Percentiles rank a stretch among this genome's conserved stretches.
phyloP scores from a whole-genome alignment of 2,329 filamentous ascomycete genomes.

The Pseudocercospora ulei region DNA sequence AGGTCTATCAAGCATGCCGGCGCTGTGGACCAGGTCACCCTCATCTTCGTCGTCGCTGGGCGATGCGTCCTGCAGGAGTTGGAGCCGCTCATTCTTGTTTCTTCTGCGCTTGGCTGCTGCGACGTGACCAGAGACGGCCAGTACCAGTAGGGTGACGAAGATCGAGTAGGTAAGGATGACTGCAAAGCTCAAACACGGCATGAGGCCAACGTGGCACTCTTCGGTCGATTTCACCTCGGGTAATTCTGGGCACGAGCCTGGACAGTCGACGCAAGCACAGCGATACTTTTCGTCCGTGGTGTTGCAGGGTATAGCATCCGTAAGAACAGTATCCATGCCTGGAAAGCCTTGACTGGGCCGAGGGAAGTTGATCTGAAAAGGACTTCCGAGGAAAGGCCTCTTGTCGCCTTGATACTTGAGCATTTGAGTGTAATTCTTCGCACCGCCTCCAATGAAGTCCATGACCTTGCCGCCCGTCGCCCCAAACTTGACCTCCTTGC shows the following conservation, averaged over 20 bases:
- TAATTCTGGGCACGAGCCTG: slow-evolving; percentile 70
- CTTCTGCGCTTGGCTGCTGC: slow-evolving; percentile 64
- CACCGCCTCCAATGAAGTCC: slow-evolving; percentile 89
- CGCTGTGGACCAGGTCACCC: slow-evolving; percentile 67
- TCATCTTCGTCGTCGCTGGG: slow-evolving; percentile 92
- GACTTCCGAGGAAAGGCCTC: slow-evolving; percentile 73
- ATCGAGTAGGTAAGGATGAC: slow-evolving; percentile 78
- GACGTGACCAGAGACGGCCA: slow-evolving; percentile 61
- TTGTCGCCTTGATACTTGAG: slow-evolving; percentile 89
- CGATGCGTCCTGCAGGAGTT: slow-evolving; percentile 71
- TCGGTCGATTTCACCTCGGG: slow-evolving; percentile 61
- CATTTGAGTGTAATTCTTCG: slow-evolving; percentile 77
- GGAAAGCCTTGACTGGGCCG: slow-evolving; percentile 51
- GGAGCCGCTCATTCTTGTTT: slow-evolving; percentile 70
- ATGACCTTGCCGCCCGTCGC: slow-evolving; percentile 89
- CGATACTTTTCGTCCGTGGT: slow-evolving; percentile 75
- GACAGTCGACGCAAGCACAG: slow-evolving; percentile 91
- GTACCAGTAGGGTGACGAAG: slow-evolving; percentile 57
- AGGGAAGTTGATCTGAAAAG: slow-evolving; percentile 96
- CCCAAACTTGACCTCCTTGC: slow-evolving; percentile 97
- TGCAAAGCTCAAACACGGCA: slow-evolving; percentile 91
- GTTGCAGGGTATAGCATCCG: slow-evolving; percentile 77
- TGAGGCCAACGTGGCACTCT: slow-evolving; percentile 68
- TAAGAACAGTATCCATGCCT: slow-evolving; percentile 61
- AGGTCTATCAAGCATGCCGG: slow-evolving; percentile 67